A percentile compares a stretch with the other conserved stretches of the same genome.
Conservation (phyloP, 495 filamentous ascomycete species). For the Daldinia concentrica region DNA sequence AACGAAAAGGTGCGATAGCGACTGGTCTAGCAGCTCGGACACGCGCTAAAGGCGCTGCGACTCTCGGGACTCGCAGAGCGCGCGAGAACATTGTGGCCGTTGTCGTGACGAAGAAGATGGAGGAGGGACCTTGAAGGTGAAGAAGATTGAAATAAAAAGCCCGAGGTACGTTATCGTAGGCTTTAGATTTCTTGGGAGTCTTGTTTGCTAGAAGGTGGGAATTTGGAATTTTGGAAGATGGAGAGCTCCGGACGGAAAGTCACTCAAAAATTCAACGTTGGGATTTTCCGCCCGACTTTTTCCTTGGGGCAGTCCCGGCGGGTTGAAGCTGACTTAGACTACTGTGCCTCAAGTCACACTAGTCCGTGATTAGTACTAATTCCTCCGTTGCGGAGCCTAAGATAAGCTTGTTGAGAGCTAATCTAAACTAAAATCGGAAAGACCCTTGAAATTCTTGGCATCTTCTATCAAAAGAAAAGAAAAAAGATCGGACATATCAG, state of each 20-base stretch:
- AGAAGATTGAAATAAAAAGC: slow-evolving; percentile 1
- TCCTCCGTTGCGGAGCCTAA: slow-evolving; percentile 22
- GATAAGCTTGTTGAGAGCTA: slow-evolving; percentile 38
- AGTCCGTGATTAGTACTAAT: slow-evolving; percentile 27
- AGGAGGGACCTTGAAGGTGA: background rate
- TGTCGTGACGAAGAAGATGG: background rate
- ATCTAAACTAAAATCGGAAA: slow-evolving; percentile 19
- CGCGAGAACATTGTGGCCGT: slow-evolving; percentile 61
- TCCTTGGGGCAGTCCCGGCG: slow-evolving; percentile 28
- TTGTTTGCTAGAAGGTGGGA: slow-evolving; percentile 8
- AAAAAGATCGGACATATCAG: too few species aligned
- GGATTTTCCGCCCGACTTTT: slow-evolving; percentile 46
- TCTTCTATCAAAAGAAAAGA: background rate
- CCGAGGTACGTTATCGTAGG: slow-evolving; percentile 11
- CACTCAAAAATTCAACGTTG: slow-evolving; percentile 45
- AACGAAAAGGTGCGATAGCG: slow-evolving; percentile 65
- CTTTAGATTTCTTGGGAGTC: background rate
- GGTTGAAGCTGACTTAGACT: slow-evolving; percentile 33
- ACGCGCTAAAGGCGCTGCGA: slow-evolving; percentile 51
- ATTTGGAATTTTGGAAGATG: slow-evolving; percentile 27
- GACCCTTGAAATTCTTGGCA: slow-evolving; percentile 8
- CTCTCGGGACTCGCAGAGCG: slow-evolving; percentile 59
- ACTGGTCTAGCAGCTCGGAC: slow-evolving; percentile 52
- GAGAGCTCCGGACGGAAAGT: slow-evolving; percentile 43
- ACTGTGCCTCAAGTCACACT: slow-evolving; percentile 20